phyloP scores from a whole-genome alignment of 805 yeast genomes.

The Saccharomycopsis schoenii region DNA sequence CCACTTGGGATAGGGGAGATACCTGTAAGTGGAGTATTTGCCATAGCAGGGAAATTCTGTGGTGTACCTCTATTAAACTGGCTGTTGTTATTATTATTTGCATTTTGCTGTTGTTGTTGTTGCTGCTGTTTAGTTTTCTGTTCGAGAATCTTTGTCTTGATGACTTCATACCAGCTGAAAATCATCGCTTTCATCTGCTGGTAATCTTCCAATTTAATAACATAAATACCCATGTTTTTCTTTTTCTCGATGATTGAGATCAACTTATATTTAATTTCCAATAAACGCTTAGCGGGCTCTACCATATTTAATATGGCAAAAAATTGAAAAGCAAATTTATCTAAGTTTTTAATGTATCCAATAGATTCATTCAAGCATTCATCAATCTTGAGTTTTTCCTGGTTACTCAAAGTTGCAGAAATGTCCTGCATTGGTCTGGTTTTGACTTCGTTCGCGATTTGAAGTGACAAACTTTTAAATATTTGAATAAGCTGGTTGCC shows the following conservation, averaged over 20 bases:
- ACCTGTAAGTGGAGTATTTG: neutral
- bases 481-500: constrained; percentile 3
- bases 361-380: constrained; percentile 9
- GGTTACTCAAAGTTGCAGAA: constrained; percentile 4
- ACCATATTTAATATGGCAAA: constrained; percentile 4
- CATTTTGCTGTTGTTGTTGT: neutral
- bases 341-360: constrained; percentile 3
- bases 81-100: neutral
- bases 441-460: constrained; percentile 7
- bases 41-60: neutral
- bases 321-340: constrained; percentile 10
- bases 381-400: constrained; percentile 6
- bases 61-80: neutral
- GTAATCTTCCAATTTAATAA: constrained; percentile 8
- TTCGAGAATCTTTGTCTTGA: neutral
- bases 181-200: constrained; percentile 1
- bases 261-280: constrained; percentile 31
- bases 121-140: neutral
- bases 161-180: constrained; percentile 3
- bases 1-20: neutral
- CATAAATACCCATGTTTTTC: constrained; percentile 23
- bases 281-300: constrained; percentile 4
- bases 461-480: constrained; percentile 1
- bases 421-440: constrained; percentile 4
- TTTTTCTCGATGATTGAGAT: constrained; percentile 55